Percentiles rank a stretch among this genome's conserved stretches.
These are phyloP conservation scores for Dendrobium chrysotoxum DNA, from an alignment of 106 monocot species.

Conservation along the genomic window DNA sequence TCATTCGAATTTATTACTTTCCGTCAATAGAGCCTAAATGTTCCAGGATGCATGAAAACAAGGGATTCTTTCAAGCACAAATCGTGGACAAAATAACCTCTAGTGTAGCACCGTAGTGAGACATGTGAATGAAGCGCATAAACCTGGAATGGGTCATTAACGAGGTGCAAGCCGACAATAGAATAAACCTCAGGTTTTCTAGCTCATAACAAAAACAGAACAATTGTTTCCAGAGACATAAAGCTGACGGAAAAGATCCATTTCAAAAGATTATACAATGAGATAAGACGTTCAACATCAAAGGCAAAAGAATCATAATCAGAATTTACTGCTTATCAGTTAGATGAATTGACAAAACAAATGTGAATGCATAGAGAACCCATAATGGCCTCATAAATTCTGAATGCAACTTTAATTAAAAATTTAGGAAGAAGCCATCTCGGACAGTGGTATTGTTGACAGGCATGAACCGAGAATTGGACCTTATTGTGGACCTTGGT, in stretches of 20 bases:
- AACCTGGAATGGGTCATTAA: neutral
- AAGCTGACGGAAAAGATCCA: neutral
- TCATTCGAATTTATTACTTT: neutral
- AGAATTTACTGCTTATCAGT: neutral
- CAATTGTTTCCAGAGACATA: neutral
- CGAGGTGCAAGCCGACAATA: neutral
- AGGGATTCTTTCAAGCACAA: neutral
- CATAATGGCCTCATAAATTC: neutral
- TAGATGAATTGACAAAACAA: neutral
- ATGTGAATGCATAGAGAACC: neutral
- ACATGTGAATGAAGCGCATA: neutral
- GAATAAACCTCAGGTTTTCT: neutral
- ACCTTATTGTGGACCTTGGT: no score
- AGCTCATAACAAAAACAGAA: neutral
- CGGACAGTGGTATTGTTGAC: no score
- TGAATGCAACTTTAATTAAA: neutral
- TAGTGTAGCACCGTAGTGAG: neutral
- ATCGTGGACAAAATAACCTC: neutral
- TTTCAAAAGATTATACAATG: neutral
- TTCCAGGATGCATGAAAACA: neutral
- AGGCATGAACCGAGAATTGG: no score
- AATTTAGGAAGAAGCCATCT: neutral
- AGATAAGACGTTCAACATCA: neutral
- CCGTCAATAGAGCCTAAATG: neutral
- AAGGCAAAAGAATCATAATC: neutral